Percentiles rank a stretch among this genome's conserved stretches.
phyloP scores from a whole-genome alignment of 495 filamentous ascomycete genomes.

The Daldinia childiae region DNA sequence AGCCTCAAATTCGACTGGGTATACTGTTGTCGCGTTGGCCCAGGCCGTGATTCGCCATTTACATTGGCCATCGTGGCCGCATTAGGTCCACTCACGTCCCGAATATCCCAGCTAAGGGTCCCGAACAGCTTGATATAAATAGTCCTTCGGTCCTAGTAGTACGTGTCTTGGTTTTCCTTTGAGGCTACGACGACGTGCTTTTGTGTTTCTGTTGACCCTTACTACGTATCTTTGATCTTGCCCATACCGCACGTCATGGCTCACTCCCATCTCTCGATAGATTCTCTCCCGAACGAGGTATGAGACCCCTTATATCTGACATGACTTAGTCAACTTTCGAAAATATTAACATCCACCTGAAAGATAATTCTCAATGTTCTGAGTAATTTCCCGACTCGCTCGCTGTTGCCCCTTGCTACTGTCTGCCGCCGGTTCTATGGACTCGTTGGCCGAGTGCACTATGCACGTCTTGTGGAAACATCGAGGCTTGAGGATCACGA shows the following conservation, averaged over 20 bases:
- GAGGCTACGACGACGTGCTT: constrained; percentile 38
- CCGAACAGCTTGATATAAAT: constrained; percentile 35
- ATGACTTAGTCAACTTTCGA: background rate
- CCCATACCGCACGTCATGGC: constrained; percentile 46
- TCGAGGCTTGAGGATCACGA: constrained; percentile 66
- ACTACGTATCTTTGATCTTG: constrained; percentile 44
- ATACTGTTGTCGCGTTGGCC: background rate
- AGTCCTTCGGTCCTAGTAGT: constrained; percentile 8
- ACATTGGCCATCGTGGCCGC: constrained; percentile 15
- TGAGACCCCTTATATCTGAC: constrained; percentile 12
- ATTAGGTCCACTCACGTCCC: constrained; percentile 27
- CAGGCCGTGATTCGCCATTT: background rate
- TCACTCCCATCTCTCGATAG: constrained; percentile 43
- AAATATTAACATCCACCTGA: constrained; percentile 23
- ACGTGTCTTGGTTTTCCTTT: constrained; percentile 6
- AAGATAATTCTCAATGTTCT: constrained; percentile 77
- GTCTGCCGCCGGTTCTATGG: constrained; percentile 74
- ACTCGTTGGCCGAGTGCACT: constrained; percentile 72
- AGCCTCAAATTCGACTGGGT: constrained; percentile 15
- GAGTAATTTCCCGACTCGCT: constrained; percentile 63
- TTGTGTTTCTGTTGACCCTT: constrained; percentile 40
- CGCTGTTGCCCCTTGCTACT: constrained; percentile 67
- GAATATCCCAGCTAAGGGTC: constrained; percentile 12
- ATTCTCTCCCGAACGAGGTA: constrained; percentile 58
- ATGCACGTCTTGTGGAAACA: constrained; percentile 68